Evolutionary conservation across 352 stramenopile species (phyloP).

Genomic region (Aphanomyces euteiches): DNA sequence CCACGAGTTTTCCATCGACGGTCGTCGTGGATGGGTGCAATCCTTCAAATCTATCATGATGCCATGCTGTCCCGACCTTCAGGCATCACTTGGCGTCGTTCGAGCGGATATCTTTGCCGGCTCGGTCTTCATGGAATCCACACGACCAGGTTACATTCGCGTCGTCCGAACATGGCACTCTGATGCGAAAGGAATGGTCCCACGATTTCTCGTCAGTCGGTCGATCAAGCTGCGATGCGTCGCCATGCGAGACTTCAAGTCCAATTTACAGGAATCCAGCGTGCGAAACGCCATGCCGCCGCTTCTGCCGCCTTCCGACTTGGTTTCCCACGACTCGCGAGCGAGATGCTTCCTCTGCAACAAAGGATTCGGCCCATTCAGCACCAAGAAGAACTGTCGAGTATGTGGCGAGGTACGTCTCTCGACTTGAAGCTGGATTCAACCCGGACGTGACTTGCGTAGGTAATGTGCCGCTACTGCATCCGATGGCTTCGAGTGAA

Average conservation of each 20-base stretch:
- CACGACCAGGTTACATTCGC: conserved; percentile 1
- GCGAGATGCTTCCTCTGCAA: background rate
- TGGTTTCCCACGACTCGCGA: background rate
- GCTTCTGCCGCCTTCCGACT: background rate
- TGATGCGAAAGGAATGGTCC: background rate
- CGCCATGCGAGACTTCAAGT: background rate
- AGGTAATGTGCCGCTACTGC: conserved; percentile 5
- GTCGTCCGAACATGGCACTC: conserved; percentile 3
- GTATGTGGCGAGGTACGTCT: background rate
- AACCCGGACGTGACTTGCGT: background rate
- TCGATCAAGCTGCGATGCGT: background rate
- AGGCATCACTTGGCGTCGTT: conserved; percentile 3
- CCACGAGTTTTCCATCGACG: background rate
- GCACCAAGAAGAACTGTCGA: background rate
- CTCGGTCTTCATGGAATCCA: background rate
- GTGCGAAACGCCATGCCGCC: background rate
- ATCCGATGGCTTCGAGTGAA: background rate
- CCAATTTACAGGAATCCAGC: background rate
- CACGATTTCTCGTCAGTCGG: background rate
- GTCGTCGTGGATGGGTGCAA: background rate
- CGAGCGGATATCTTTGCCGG: background rate
- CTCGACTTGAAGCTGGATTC: background rate
- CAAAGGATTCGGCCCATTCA: background rate
- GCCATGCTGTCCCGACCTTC: conserved; percentile 3
- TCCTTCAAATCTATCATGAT: background rate